Base-by-base conservation (phyloP, 1,284 basidiomycete species). In the Melampsora americana region DNA sequence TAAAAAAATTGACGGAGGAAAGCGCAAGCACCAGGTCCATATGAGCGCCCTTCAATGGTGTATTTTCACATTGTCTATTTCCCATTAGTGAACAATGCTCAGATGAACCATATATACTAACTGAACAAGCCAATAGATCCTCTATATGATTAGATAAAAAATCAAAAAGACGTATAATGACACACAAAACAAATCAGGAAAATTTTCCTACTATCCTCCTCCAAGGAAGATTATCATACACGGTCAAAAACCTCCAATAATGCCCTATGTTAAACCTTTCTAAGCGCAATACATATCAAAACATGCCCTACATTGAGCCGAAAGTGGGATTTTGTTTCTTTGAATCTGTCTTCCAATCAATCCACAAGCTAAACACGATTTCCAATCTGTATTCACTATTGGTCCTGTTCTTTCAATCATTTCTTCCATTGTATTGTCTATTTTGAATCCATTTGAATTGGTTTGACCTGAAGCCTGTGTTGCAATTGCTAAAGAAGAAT, bases 251-350 rank as follows among this genome's bases (percentile, higher is more conserved):
- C 3, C 35, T 35, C 35, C 9, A 9, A 35, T 59, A 28, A 59
- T 4, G 12, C 4, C 28, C 26, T 64, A 20, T 39, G 5, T 42
- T 39, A 23, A n/a, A 32, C 20, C 20, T 30, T 2, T 30, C 66
- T 50, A 74, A 35, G 64, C 65, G 26, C 71, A 74, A 66, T 66
- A 74, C 23, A 39, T 28, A 30, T 53, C 71, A 60, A 74, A 74
- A 65, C 71, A 74, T n/a, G 20, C 42, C 35, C 59, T n/a, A 32
- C 71, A 74, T 46, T 74, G 71, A 42, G 71, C 32, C 23, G n/a
- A 66, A 56, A 46, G 46, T 1, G 26, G 5, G 12, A 32, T 56
- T 11, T 32, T 23, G 28, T 74, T 74, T 4, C 71, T 26, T 28
- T 26, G 59, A 11, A 74, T 16, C 66, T 74, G 71, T 26, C 65